Conservation (phyloP, 805 yeast genomes). For the Metschnikowia proteae region DNA sequence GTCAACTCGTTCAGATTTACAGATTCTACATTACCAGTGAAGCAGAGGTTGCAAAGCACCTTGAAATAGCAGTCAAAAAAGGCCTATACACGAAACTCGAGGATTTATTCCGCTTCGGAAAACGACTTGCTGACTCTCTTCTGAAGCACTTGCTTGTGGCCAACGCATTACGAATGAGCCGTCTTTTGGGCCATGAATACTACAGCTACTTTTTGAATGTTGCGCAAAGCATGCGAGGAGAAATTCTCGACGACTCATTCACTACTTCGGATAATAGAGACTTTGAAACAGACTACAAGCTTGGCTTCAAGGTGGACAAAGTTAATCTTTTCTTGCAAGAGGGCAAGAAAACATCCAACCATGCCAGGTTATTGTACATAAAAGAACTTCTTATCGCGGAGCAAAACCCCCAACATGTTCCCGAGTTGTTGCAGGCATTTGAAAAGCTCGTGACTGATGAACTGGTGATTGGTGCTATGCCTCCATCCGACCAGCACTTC, state of each 20-base stretch:
- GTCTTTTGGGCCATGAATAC: constrained; percentile 31
- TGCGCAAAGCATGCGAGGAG: constrained; percentile 15
- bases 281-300: constrained; percentile 48
- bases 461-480: constrained; percentile 9
- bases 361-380: constrained; percentile 35
- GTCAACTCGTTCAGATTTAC: constrained; percentile 29
- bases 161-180: constrained; percentile 30
- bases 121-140: constrained; percentile 48
- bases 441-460: constrained; percentile 24
- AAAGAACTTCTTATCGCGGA: constrained; percentile 40
- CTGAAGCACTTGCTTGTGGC: constrained; percentile 37
- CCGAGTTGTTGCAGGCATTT: constrained; percentile 22
- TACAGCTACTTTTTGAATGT: constrained; percentile 24
- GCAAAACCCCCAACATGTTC: constrained; percentile 24
- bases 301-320: constrained; percentile 36
- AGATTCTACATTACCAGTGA: constrained; percentile 54
- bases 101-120: constrained; percentile 61
- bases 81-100: constrained; percentile 62
- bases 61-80: constrained; percentile 52
- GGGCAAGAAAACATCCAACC: constrained; percentile 17
- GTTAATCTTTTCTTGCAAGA: constrained; percentile 16
- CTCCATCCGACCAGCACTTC: constrained; percentile 25
- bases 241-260: constrained; percentile 13
- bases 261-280: constrained; percentile 58
- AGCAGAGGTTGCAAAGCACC: constrained; percentile 47